Evolutionary conservation across 1,139 yeast genomes (phyloP), one percentile per base, ranked within the genome.

Genomic region (Yamadazyma oceani): DNA sequence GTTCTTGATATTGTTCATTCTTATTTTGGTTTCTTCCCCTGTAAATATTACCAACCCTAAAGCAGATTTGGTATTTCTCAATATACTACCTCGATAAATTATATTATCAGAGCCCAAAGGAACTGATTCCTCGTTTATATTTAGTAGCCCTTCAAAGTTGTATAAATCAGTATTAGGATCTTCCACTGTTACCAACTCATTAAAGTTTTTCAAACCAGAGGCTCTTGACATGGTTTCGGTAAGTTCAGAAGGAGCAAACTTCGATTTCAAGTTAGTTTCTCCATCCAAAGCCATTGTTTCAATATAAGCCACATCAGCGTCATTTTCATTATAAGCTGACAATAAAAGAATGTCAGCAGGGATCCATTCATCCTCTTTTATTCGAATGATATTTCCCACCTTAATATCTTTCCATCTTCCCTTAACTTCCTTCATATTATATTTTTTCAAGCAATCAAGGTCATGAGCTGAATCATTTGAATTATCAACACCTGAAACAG

Each of bases 241-340:
- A 5, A 87, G 46, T 41, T 82, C 86, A 1, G 75, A 67, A 43
- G 84, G 84, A 0, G 96, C 87, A 17, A 66, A 65, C 50, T 79
- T 81, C 5, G 86, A 73, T 58, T 92, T 92, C 44, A 92, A 68
- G 54, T 89, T 90, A 0, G 97, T 92, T 60, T 92, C 98, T 35
- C 99, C 99, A 60, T 92, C 98, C 34, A 92, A 69, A 0, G 96
- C 98, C 92, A 92, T 90, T 0, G 99, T 92, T 60, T 92, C 99
- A 17, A 90, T 81, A 50, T 80, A 87, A 1, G 95, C 84, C 48
- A 83, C 86, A 40, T 83, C 85, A 41, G 80, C 77, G 26, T 77
- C 78, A 10, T 80, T 80, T 35, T 78, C 77, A 35, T 69, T 66
- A 10, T 16, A 19, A 2, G 92, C 77, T 2, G 87, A 74, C 31